Evolutionary conservation across 1,139 yeast genomes (phyloP).

Genomic region (Suhomyces taliae): DNA sequence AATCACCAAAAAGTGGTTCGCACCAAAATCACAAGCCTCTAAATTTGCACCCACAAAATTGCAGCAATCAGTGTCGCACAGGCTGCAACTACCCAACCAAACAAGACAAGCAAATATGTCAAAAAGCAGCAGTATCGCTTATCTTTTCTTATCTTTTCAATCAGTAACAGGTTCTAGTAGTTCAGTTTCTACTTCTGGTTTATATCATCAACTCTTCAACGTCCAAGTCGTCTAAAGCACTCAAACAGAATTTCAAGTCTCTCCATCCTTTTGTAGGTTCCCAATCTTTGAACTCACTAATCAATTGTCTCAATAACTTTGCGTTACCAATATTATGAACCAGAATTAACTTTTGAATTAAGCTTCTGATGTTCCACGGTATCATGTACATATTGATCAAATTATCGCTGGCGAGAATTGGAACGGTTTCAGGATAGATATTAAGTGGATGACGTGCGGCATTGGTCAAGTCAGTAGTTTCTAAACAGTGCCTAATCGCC

Average conservation of each 20-base stretch:
- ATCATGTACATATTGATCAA: slow-evolving; percentile 24
- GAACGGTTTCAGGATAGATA: not conserved
- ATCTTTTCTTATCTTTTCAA: not conserved
- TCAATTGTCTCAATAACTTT: slow-evolving; percentile 29
- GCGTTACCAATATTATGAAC: slow-evolving; percentile 40
- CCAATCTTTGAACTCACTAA: slow-evolving; percentile 41
- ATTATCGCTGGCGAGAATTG: not conserved
- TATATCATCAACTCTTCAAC: slow-evolving; percentile 31
- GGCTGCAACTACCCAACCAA: too few species aligned
- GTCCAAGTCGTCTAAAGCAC: slow-evolving; percentile 35
- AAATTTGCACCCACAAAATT: too few species aligned
- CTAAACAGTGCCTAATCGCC: slow-evolving; percentile 36
- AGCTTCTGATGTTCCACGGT: slow-evolving; percentile 43
- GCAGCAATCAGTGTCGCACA: too few species aligned
- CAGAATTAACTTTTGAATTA: slow-evolving; percentile 35
- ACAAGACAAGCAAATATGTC: too few species aligned
- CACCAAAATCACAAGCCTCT: too few species aligned
- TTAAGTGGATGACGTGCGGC: slow-evolving; percentile 5
- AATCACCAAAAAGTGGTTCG: too few species aligned
- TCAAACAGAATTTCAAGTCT: slow-evolving; percentile 42
- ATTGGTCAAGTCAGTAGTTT: slow-evolving; percentile 33
- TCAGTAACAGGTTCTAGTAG: not conserved
- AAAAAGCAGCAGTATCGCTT: not conserved
- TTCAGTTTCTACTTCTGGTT: not conserved
- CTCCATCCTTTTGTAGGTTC: slow-evolving; percentile 37